Evolutionary conservation across 768 basidiomycete genomes (phyloP), one percentile per base, ranked within the genome.

Genomic region (Suillus decipiens): DNA sequence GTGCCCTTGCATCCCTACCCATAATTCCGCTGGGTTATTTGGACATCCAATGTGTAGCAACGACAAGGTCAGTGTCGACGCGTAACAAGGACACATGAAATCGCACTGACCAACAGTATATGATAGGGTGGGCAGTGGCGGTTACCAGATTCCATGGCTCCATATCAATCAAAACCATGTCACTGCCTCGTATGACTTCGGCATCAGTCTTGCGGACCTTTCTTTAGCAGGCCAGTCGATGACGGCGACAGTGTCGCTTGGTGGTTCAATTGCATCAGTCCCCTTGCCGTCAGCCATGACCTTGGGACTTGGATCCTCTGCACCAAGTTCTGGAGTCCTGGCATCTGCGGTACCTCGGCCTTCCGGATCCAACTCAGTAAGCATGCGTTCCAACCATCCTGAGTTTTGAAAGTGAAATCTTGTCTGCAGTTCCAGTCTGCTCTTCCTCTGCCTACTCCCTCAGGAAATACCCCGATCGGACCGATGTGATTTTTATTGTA

Each of bases 141-240:
- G 88, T 19, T 90, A 90, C 67, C 76, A 78, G 63, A 71, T 89
- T 48, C 89, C 89, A 12, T 90, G 87, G 87, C 72, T 90, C 64
- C 81, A 88, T 59, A 76, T 89, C 57, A 72, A 76, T 39, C 86
- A 89, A 71, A 74, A 72, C 45, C 67, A 70, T 51, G 86, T 89
- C 8, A 81, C 85, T 15, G 85, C 86, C 36, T 64, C 70, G 10
- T 90, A 89, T 65, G 59, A 68, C 31, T 22, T 66, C 31, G 66
- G 63, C 36, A 17, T 47, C 10, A 72, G 68, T 28, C 51, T 67
- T 1, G 61, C 11, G 17, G 73, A 74, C 63, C 43, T 74, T 4
- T 55, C 63, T 24, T 67, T 53, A 50, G 66, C 61, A 14, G 67
- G 60, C 36, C 66, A 66, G 59, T 68, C 69, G 1, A 39, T 59